Evolutionary conservation across 2,329 filamentous ascomycete species (phyloP).

Genomic region (Geoglossum cookeanum): DNA sequence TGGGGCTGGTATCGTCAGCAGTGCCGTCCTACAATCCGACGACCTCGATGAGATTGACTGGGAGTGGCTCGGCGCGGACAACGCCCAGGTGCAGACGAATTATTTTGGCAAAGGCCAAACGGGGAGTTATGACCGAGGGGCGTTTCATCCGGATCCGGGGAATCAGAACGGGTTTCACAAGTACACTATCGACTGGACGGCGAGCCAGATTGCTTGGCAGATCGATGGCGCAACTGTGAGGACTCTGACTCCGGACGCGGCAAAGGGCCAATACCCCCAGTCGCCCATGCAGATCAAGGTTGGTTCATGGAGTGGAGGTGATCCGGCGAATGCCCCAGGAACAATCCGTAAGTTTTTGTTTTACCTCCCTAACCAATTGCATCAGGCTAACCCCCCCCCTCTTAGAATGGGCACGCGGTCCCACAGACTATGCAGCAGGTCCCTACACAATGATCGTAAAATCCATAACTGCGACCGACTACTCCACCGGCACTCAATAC

Average conservation of each 20-base stretch:
- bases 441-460: conserved; percentile 77
- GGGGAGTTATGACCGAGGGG: conserved; percentile 68
- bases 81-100: conserved; percentile 73
- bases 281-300: conserved; percentile 90
- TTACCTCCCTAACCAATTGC: neutral
- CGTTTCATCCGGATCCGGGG: conserved; percentile 47
- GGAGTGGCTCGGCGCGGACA: conserved; percentile 76
- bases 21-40: conserved; percentile 78
- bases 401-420: conserved; percentile 64
- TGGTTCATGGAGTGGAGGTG: conserved; percentile 82
- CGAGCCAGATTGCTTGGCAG: conserved; percentile 67
- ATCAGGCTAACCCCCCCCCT: neutral
- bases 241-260: conserved; percentile 49
- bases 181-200: conserved; percentile 85
- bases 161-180: conserved; percentile 65
- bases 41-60: conserved; percentile 90
- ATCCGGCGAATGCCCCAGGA: conserved; percentile 55
- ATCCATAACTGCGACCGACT: conserved; percentile 63
- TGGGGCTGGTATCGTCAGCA: conserved; percentile 82
- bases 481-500: conserved; percentile 80
- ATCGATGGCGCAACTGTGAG: conserved; percentile 63
- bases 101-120: conserved; percentile 92
- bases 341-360: conserved; percentile 41
- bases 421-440: conserved; percentile 63
- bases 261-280: conserved; percentile 73